A percentile compares a stretch with the other conserved stretches of the same genome.
Evolutionary conservation across 2,329 filamentous ascomycete species (phyloP).

Genomic region (Chaetothyriales sp.): DNA sequence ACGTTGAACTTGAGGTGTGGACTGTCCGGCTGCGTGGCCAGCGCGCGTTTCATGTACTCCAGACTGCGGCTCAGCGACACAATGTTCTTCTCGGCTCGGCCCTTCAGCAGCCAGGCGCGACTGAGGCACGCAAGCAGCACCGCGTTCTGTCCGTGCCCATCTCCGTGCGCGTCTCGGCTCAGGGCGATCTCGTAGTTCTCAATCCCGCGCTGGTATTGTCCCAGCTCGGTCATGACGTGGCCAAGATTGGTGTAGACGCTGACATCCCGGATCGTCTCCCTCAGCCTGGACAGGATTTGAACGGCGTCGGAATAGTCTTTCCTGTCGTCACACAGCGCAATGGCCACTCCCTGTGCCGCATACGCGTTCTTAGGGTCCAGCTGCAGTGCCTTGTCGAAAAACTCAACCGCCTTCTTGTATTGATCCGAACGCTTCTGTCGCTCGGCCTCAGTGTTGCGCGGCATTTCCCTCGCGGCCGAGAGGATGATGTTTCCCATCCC

Average conservation of each 20-base stretch:
- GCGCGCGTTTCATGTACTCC: conserved; percentile 52
- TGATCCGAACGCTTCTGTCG: conserved; percentile 78
- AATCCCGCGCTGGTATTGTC: conserved; percentile 81
- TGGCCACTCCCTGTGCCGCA: conserved; percentile 88
- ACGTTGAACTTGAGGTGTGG: conserved; percentile 95
- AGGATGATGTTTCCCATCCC: conserved; percentile 97
- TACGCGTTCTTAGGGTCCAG: conserved; percentile 93
- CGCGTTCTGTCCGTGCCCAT: conserved; percentile 35
- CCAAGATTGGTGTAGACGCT: conserved; percentile 87
- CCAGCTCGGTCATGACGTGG: conserved; percentile 79
- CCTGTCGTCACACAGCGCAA: conserved; percentile 85
- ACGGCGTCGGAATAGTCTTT: conserved; percentile 75
- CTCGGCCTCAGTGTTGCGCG: conserved; percentile 73
- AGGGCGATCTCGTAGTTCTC: conserved; percentile 85
- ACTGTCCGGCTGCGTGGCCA: conserved; percentile 66
- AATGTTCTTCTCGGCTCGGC: conserved; percentile 52
- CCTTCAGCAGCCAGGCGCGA: conserved; percentile 73
- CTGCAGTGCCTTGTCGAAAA: conserved; percentile 93
- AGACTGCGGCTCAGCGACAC: conserved; percentile 51
- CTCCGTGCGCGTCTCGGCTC: conserved; percentile 51
- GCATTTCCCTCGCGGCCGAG: conserved; percentile 82
- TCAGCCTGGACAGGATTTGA: conserved; percentile 76
- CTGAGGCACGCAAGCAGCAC: conserved; percentile 74
- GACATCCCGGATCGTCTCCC: conserved; percentile 76
- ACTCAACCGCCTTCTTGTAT: conserved; percentile 88